Base-by-base conservation (phyloP, 108 stramenopile species). In the Cyclotella cryptica region DNA sequence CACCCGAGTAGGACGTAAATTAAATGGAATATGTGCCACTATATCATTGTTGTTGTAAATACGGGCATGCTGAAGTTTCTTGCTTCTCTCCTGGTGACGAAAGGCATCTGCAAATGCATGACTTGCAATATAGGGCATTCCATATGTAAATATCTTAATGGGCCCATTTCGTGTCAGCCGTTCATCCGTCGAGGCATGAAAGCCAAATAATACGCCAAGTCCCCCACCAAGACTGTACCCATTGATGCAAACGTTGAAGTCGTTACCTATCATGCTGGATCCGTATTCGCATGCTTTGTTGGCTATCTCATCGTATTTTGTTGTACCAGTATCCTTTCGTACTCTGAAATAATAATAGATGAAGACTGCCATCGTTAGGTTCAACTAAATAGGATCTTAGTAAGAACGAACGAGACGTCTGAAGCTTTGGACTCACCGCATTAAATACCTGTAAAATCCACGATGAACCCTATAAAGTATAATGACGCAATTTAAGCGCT, bases 261-360 rank as follows among this genome's bases (percentile, higher is more conserved):
- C 84, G 22, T 60, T 66, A 0, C 90, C 90, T 42, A 89, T 84
- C 59, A 77, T 70, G 26, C 85, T 75, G 26, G 68, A 60, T 22
- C 87, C 88, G 44, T 89, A 91, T 52, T 88, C 78, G 27, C 88
- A 72, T 3, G 77, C 84, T 55, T 86, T 85, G 51, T 80, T 87
- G 30, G 87, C 86, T 63, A 91, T 91, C 46, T 91, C 90, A 47
- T 88, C 87, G 51, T 91, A 91, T 64, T 91, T 91, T 21, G 78
- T 66, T 17, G 88, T 89, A 6, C 53, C 51, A 3, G 90, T 89
- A 66, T 91, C 90, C 46, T 91, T 91, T 24, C 90, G 72, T 47
- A 63, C 43, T 66, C 70, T 71, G 1, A 7, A 17, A 54, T 10
- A 24, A 66, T 15, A 24, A 26, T 27, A 47, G 39, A 52, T 6